Evolutionary conservation across 306 rosid species (phyloP).

Genomic region (Fagus crenata): DNA sequence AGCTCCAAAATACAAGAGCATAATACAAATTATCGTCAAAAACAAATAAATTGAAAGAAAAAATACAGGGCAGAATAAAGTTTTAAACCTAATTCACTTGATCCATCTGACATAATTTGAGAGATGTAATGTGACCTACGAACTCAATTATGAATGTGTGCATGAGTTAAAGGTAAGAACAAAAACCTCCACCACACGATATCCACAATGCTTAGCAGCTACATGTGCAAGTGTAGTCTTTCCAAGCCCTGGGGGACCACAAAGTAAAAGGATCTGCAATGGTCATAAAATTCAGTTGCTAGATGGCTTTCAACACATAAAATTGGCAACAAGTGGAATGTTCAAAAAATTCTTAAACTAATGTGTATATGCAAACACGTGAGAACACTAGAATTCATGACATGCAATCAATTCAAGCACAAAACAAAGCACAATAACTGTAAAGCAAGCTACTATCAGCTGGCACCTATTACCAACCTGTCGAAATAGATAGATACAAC

Average conservation of each 20-base stretch:
- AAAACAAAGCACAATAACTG: not conserved
- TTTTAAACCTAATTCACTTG: not conserved
- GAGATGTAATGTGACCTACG: constrained; percentile 3
- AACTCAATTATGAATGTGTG: constrained; percentile 16
- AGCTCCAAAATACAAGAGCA: constrained; percentile 9
- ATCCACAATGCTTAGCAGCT: constrained; percentile 95
- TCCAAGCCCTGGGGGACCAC: constrained; percentile 95
- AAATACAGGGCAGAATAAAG: not conserved
- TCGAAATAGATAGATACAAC: not conserved
- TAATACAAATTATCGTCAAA: not conserved
- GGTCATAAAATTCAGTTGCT: constrained; percentile 30
- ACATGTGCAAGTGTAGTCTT: constrained; percentile 96
- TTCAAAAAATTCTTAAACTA: constrained; percentile 5
- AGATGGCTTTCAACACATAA: constrained; percentile 19
- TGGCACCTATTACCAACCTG: not conserved
- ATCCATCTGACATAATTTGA: not conserved
- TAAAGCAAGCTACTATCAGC: not conserved
- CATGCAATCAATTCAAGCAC: not conserved
- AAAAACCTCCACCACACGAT: constrained; percentile 85
- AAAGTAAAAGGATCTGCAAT: constrained; percentile 79
- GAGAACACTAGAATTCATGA: not conserved
- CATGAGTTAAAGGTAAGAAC: constrained; percentile 17
- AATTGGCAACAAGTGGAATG: not conserved
- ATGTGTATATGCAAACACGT: not conserved
- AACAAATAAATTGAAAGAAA: constrained; percentile 9